Base-by-base conservation (phyloP, 2,329 filamentous ascomycete genomes). In the Xylaria sp. region DNA sequence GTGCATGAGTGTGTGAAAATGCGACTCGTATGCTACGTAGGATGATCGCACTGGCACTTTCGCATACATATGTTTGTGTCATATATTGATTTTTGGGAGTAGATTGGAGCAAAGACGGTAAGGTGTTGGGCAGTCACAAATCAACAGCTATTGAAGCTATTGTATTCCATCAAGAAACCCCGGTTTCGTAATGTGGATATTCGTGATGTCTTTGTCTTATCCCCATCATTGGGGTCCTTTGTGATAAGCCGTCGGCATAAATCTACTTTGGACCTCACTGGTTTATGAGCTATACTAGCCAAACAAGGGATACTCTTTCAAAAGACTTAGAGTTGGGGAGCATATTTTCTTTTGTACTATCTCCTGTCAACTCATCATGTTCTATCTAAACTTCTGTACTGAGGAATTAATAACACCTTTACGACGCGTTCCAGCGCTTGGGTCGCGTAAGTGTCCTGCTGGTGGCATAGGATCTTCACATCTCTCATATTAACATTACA, bases 361-460 rank as follows among this genome's bases (percentile, higher is more conserved):
- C 46, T 44, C 15, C 20, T 20, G 8, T 51, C 20, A 57, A 23
- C 18, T 60, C 6, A 41, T 62, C 3, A 39, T 32, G 8, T 28
- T 1, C 39, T 54, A 37, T 62, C 34, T 39, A 18, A 39, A 3
- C 15, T 44, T 23, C 7, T 46, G n/a, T 32, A 39, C 46, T 32
- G n/a, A 23, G 52, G 13, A 66, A 28, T 32, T 9, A 32, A 54
- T n/a, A 25, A 54, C 56, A 51, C 39, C 37, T 39, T 54, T 63
- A 58, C 51, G 50, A 72, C 74, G 72, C 71, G 70, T 75, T 73
- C 76, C 74, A 77, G 74, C 74, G 56, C 76, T 76, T 76, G 74
- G 75, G 69, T 71, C 67, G 73, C 72, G 74, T 64, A 55, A 70
- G 50, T 52, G 65, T 70, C 68, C 65, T 74, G 20, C 44, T 44